Conservation (phyloP, 2,329 filamentous ascomycete species). For the Diaporthe sp. region DNA sequence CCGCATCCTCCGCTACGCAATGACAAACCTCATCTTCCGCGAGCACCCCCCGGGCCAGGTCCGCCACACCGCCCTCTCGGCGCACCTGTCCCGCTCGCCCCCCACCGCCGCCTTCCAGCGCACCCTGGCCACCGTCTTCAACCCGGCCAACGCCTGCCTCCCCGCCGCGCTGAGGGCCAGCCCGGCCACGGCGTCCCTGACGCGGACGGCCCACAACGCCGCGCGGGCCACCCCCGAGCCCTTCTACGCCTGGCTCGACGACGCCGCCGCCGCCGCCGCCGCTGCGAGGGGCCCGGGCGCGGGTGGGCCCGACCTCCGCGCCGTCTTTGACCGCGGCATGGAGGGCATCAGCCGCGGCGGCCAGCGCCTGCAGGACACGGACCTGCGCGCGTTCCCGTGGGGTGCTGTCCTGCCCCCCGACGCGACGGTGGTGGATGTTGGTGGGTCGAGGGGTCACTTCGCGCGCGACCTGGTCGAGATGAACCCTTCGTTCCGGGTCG, state of each 20-base stretch:
- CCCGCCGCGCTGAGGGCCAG: background rate
- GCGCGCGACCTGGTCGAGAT: background rate
- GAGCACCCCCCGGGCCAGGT: background rate
- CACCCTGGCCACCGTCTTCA: background rate
- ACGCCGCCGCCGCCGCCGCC: background rate
- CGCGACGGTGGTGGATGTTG: constrained; percentile 24
- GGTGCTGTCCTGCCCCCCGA: fast-evolving
- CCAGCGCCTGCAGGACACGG: constrained; percentile 14
- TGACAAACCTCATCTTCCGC: constrained; percentile 21
- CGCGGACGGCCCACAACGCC: constrained; percentile 6
- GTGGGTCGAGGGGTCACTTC: constrained; percentile 9
- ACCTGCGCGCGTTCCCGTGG: constrained; percentile 9
- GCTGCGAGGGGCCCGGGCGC: background rate
- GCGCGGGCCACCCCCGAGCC: background rate
- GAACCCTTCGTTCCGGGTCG: background rate
- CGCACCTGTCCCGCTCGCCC: constrained; percentile 12
- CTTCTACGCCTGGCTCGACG: constrained; percentile 19
- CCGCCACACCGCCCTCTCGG: background rate
- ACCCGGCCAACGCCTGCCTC: constrained; percentile 16
- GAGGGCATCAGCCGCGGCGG: constrained; percentile 19
- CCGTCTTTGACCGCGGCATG: constrained; percentile 2
- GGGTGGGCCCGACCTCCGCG: background rate
- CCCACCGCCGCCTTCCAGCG: constrained; percentile 4
- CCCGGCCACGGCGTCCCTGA: background rate
- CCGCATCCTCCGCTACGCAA: constrained; percentile 24